Conservation (phyloP, 2,329 filamentous ascomycete genomes). For the Trichoderma sp. region DNA sequence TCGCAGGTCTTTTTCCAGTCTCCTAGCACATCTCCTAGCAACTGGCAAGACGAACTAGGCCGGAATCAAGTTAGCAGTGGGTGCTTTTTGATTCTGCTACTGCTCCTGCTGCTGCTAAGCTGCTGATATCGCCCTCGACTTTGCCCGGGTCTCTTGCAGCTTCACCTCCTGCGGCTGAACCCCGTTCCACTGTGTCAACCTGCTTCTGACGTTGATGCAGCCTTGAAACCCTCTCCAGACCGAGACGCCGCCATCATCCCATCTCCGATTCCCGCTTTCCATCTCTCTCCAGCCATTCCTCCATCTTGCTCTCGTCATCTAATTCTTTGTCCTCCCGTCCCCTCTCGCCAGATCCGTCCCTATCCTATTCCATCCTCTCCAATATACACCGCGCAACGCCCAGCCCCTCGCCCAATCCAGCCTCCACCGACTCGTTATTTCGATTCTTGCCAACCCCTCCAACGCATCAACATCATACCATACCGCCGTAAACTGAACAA, state of each 20-base stretch:
- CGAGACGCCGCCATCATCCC: slow-evolving; percentile 29
- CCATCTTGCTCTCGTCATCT: slow-evolving; percentile 1
- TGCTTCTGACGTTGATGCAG: slow-evolving; percentile 36
- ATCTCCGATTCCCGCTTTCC: slow-evolving; percentile 11
- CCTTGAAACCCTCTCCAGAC: slow-evolving; percentile 26
- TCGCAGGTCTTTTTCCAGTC: neutral
- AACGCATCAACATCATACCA: slow-evolving; percentile 8
- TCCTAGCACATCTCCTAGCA: slow-evolving; percentile 8
- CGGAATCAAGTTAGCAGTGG: slow-evolving; percentile 11
- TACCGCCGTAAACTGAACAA: slow-evolving; percentile 2
- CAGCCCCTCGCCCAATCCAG: slow-evolving; percentile 12
- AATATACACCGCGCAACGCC: slow-evolving; percentile 4
- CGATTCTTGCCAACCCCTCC: slow-evolving; percentile 12
- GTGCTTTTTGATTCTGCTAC: neutral
- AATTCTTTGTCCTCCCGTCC: neutral
- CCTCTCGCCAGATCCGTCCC: neutral
- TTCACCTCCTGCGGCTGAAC: slow-evolving; percentile 38
- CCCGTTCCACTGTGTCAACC: slow-evolving; percentile 33
- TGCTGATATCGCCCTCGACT: slow-evolving; percentile 17
- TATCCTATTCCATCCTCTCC: neutral
- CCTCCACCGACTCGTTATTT: slow-evolving; percentile 12
- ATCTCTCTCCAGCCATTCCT: neutral
- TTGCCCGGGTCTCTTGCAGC: slow-evolving; percentile 20
- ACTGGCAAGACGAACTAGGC: neutral
- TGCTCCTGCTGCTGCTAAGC: neutral